phyloP scores from a whole-genome alignment of 768 basidiomycete species.

The Termitomyces titanicus region DNA sequence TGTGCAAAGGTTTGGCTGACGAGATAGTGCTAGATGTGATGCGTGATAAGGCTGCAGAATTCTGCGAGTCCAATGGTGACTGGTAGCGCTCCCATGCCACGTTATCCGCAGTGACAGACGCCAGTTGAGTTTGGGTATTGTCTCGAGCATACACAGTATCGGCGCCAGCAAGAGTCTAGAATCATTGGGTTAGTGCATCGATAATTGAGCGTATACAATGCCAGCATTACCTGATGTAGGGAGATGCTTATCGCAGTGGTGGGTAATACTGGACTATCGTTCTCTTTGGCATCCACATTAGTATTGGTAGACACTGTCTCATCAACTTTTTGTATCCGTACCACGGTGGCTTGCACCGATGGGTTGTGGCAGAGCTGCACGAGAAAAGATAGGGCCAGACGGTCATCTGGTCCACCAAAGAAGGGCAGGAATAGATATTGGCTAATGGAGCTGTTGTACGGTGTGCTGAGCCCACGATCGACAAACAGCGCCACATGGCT shows the following conservation, averaged over 20 bases:
- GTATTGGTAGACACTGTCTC: conserved; percentile 27
- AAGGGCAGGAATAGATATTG: conserved; percentile 84
- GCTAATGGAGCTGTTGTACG: conserved; percentile 20
- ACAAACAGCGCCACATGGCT: conserved; percentile 84
- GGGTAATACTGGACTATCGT: conserved; percentile 2
- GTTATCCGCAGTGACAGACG: conserved; percentile 82
- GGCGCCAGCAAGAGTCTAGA: conserved; percentile 44
- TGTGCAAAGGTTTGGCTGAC: conserved; percentile 53
- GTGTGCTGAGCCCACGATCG: conserved; percentile 54
- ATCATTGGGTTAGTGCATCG: neutral
- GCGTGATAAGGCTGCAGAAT: conserved; percentile 39
- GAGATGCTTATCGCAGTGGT: conserved; percentile 6
- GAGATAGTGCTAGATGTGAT: conserved; percentile 55
- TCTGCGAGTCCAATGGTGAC: conserved; percentile 20
- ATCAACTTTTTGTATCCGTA: conserved; percentile 53
- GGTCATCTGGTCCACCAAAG: conserved; percentile 93
- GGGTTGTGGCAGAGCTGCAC: conserved; percentile 71
- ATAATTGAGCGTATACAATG: neutral
- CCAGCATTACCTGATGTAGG: conserved; percentile 27
- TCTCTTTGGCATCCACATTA: conserved; percentile 19
- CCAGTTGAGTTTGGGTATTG: conserved; percentile 62
- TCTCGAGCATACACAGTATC: conserved; percentile 72
- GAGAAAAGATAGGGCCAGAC: conserved; percentile 76
- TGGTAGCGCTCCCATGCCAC: conserved; percentile 70
- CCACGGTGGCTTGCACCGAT: conserved; percentile 65